Evolutionary conservation across 352 stramenopile genomes (phyloP), one percentile per base, ranked within the genome.

Genomic region (Pythium plurisporium): DNA sequence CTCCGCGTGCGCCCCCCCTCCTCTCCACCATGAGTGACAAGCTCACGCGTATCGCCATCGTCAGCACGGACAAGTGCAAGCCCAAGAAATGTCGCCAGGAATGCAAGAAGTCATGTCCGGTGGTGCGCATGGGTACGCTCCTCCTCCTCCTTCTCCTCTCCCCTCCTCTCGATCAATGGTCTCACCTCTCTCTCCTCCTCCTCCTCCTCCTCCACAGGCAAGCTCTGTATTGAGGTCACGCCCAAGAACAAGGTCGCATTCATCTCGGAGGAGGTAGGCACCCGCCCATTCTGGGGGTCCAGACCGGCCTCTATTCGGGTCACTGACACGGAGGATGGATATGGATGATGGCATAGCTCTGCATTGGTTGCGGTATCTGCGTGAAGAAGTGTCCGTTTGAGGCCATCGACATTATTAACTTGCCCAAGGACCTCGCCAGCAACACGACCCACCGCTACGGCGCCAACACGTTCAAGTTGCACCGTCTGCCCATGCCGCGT

Each of bases 331-430:
- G n/a, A n/a, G n/a, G n/a, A n/a, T n/a, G n/a, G n/a, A n/a, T n/a
- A n/a, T n/a, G n/a, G n/a, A n/a, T n/a, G n/a, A n/a, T n/a, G n/a
- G n/a, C 38, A 15, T 60, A 98, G 76, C 91, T 99, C 22, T 99
- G 97, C 73, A 99, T 99, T 64, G 97, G 97, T 65, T 99, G 97
- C 70, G 97, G 97, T 86, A 99, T 99, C 69, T 99, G 97, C 73
- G 97, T 99, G 8, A 99, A 99, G 83, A 99, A 99, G 73, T 99
- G 97, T 69, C 97, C 97, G 22, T 99, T 99, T 62, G 96, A 99
- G 57, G 97, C 97, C 30, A 99, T 99, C 58, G 96, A 93, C 67
- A 99, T 99, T 64, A 99, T 99, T 86, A 99, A 99, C 73, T 69
- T 99, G 52, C 97, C 97, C 38, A 99, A 99, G 74, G 89, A 99